phyloP scores from a whole-genome alignment of 1,284 basidiomycete species.

The Phellopilus nigrolimitatus region DNA sequence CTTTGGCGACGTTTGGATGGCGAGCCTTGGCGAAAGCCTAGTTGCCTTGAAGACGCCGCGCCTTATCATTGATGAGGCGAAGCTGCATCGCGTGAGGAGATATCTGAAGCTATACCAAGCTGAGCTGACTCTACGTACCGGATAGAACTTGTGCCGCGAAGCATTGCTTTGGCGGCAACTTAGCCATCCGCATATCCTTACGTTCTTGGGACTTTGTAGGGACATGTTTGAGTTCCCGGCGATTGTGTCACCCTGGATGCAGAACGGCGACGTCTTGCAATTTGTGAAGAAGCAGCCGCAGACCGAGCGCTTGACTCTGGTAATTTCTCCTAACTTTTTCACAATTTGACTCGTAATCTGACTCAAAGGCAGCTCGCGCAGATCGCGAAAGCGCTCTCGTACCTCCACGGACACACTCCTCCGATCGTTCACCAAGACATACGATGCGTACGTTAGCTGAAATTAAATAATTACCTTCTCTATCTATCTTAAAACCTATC shows the following conservation, averaged over 20 bases:
- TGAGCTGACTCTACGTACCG: not conserved
- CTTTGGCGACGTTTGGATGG: conserved; percentile 10
- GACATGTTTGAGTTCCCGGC: not conserved
- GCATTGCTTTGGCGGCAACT: conserved; percentile 9
- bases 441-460: conserved; percentile 6
- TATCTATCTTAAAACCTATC: not conserved
- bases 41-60: conserved; percentile 7
- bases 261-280: conserved; percentile 4
- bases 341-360: not conserved
- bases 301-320: not conserved
- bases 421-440: conserved; percentile 13
- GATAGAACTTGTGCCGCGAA: conserved; percentile 6
- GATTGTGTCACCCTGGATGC: conserved; percentile 12
- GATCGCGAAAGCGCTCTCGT: not conserved
- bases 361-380: not conserved
- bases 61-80: not conserved
- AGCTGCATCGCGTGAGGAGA: not conserved
- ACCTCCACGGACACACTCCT: conserved; percentile 2
- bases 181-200: conserved; percentile 7
- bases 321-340: not conserved
- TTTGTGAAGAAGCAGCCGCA: not conserved
- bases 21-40: not conserved
- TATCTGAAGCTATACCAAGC: not conserved
- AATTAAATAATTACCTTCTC: not conserved
- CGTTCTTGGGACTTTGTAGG: conserved; percentile 2